These are phyloP conservation scores for Fusarium penzigii DNA, from an alignment of 2,329 filamentous ascomycete species.

Conservation along the genomic window DNA sequence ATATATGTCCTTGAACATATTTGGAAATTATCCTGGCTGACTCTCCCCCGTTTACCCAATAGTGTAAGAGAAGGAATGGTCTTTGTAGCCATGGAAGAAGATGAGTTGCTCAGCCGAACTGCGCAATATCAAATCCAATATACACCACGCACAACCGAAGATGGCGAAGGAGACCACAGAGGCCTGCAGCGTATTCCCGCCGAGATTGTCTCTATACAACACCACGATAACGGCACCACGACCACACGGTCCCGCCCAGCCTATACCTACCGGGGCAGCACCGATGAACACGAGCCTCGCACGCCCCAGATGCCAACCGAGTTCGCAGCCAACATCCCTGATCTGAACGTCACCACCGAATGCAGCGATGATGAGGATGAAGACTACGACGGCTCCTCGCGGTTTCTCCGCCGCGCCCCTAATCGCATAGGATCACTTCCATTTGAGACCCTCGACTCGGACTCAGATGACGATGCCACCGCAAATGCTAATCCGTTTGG, in stretches of 20 bases:
- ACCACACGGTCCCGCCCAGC: slow-evolving; percentile 47
- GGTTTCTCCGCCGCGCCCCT: slow-evolving; percentile 42
- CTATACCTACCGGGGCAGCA: slow-evolving; percentile 41
- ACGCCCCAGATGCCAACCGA: slow-evolving; percentile 59
- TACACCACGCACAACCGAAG: slow-evolving; percentile 29
- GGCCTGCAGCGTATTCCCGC: slow-evolving; percentile 22
- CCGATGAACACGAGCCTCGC: slow-evolving; percentile 47
- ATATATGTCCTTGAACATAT: slow-evolving; percentile 10
- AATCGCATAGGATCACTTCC: slow-evolving; percentile 57
- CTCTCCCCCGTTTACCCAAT: slow-evolving; percentile 8
- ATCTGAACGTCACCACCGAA: slow-evolving; percentile 59
- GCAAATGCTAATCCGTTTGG: slow-evolving; percentile 23
- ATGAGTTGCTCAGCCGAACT: slow-evolving; percentile 73
- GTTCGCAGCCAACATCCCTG: slow-evolving; percentile 49
- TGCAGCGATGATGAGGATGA: slow-evolving; percentile 62
- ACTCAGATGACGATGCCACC: slow-evolving; percentile 31
- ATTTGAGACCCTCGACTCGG: slow-evolving; percentile 51
- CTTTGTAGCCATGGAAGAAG: slow-evolving; percentile 82
- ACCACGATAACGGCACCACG: slow-evolving; percentile 53
- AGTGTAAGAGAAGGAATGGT: slow-evolving; percentile 91
- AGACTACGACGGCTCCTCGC: slow-evolving; percentile 23
- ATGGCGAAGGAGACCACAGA: slow-evolving; percentile 21
- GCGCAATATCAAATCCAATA: slow-evolving; percentile 76
- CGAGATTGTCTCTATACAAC: slow-evolving; percentile 52
- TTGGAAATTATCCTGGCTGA: slow-evolving; percentile 10